Percentiles rank a stretch among this genome's conserved stretches.
Conservation (phyloP, 495 filamentous ascomycete genomes). For the Aspergillus wentii region DNA sequence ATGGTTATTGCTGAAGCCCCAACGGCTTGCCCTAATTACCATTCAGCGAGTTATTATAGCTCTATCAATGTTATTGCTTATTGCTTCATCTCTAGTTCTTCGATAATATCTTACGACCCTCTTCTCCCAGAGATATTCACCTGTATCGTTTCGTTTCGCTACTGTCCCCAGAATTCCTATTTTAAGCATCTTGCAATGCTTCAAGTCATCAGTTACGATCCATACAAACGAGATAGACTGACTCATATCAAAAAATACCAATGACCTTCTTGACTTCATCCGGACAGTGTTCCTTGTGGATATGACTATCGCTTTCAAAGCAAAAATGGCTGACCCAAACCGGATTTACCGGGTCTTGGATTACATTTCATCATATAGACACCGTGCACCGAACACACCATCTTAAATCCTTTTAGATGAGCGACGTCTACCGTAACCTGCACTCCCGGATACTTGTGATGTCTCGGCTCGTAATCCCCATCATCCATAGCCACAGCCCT, state of each 20-base stretch:
- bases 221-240: background rate
- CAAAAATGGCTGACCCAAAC: background rate
- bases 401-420: background rate
- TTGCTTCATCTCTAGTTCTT: too few relatives aligned
- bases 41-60: too few relatives aligned
- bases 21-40: too few relatives aligned
- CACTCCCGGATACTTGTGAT: background rate
- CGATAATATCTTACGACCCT: too few relatives aligned
- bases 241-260: slow-evolving; percentile 3
- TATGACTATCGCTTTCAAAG: background rate
- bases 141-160: background rate
- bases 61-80: too few relatives aligned
- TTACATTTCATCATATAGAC: background rate
- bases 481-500: background rate
- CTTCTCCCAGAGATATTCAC: too few relatives aligned
- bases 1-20: too few relatives aligned
- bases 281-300: background rate
- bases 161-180: background rate
- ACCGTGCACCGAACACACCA: background rate
- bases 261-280: slow-evolving; percentile 1
- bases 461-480: background rate
- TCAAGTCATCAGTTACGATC: background rate
- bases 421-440: background rate
- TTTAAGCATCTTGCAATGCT: slow-evolving; percentile 4
- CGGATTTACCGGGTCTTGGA: background rate